Conservation (phyloP, 139 green algal genomes). For the Eudorina sp. region DNA sequence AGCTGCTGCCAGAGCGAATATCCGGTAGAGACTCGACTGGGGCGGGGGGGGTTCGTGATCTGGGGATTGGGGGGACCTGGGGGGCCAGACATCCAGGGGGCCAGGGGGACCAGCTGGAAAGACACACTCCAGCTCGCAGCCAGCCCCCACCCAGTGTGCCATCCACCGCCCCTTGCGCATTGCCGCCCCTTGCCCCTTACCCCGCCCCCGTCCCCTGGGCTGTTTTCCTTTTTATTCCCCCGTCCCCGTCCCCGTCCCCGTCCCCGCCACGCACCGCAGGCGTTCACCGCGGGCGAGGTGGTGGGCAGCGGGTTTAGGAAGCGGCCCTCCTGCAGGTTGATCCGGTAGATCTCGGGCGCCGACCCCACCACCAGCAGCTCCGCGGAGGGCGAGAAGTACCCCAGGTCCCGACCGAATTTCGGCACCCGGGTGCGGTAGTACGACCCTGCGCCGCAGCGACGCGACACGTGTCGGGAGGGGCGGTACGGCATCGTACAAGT, state of each 20-base stretch:
- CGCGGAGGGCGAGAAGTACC: slow-evolving; percentile 81
- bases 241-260: not conserved
- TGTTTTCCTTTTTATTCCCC: too few relatives aligned
- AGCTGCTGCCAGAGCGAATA: too few relatives aligned
- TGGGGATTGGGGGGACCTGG: not conserved
- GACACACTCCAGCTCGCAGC: not conserved
- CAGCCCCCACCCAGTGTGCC: not conserved
- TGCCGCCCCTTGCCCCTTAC: too few relatives aligned
- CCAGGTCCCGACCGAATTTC: slow-evolving; percentile 84
- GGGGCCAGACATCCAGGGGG: too few relatives aligned
- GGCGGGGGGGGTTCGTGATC: not conserved
- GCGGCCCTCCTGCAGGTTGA: slow-evolving; percentile 92
- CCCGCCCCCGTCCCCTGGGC: too few relatives aligned
- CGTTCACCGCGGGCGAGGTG: slow-evolving; percentile 84
- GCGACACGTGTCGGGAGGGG: too few relatives aligned
- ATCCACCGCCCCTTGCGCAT: too few relatives aligned
- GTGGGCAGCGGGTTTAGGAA: slow-evolving; percentile 87
- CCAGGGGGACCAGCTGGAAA: not conserved
- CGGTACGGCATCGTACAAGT: too few relatives aligned
- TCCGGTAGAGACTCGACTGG: too few relatives aligned
- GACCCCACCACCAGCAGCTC: slow-evolving; percentile 90
- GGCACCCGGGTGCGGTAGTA: slow-evolving; percentile 90
- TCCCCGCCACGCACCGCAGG: slow-evolving; percentile 58
- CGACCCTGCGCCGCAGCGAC: too few relatives aligned
- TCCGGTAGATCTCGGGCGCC: slow-evolving; percentile 81